phyloP scores from a whole-genome alignment of 1,284 basidiomycete genomes.

The Polyporus tsugae region DNA sequence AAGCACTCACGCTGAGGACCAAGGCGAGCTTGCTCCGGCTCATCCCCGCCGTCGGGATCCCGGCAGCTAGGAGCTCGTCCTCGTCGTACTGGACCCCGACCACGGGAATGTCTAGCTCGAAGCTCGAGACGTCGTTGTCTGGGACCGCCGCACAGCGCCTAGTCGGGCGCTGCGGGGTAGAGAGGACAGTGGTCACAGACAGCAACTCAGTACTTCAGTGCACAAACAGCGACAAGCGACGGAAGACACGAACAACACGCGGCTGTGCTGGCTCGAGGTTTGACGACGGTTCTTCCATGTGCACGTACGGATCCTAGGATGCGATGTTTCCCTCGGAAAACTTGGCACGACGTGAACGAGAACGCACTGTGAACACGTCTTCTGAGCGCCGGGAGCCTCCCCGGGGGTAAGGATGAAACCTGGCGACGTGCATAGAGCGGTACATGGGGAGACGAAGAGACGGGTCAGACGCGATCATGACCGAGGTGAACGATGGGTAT shows the following conservation, averaged over 20 bases:
- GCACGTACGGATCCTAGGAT: neutral
- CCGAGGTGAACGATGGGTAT: conserved; percentile 6
- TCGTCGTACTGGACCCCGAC: conserved; percentile 6
- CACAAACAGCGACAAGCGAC: neutral
- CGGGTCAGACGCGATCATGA: neutral
- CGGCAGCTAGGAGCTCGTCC: neutral
- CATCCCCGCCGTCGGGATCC: neutral
- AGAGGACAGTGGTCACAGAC: neutral
- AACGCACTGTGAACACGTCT: neutral
- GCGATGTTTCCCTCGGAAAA: neutral
- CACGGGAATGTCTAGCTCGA: neutral
- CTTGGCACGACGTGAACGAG: neutral
- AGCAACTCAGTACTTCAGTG: neutral
- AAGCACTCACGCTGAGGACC: neutral
- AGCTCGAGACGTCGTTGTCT: conserved; percentile 2
- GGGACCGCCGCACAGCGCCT: neutral
- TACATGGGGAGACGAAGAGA: neutral
- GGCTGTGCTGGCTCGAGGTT: neutral
- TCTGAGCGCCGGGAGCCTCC: neutral
- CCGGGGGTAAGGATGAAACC: conserved; percentile 2
- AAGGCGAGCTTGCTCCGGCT: conserved; percentile 2
- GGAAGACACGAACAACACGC: neutral
- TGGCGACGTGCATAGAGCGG: neutral
- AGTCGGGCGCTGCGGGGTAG: neutral
- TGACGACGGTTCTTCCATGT: neutral